Evolutionary conservation across 352 stramenopile species (phyloP).

Genomic region (Globisporangium echinulatum): DNA sequence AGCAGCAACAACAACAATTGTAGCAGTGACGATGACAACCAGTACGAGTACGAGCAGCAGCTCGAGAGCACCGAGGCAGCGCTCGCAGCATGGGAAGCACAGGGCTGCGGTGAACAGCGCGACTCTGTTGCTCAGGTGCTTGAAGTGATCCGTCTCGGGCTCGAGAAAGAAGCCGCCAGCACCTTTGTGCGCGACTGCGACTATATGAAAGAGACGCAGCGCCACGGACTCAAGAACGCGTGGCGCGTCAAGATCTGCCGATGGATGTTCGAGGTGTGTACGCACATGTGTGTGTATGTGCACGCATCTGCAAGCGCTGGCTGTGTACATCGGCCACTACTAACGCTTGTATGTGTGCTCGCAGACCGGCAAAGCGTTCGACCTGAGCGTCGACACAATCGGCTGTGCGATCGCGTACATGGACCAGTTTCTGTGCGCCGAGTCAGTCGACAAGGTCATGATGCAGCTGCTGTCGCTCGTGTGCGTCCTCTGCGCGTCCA

Average conservation of each 20-base stretch:
- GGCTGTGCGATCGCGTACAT: constrained; percentile 59
- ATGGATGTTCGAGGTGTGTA: constrained; percentile 62
- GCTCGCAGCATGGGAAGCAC: neutral
- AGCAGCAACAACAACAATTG: neutral
- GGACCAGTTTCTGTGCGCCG: constrained; percentile 57
- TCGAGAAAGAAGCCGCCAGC: constrained; percentile 20
- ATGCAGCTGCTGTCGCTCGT: constrained; percentile 72
- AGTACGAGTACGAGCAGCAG: neutral
- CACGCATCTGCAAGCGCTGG: too few relatives aligned
- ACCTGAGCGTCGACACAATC: constrained; percentile 58
- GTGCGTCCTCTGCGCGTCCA: constrained; percentile 63
- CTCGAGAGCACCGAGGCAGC: neutral
- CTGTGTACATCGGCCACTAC: neutral
- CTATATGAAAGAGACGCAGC: constrained; percentile 44
- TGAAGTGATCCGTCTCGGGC: constrained; percentile 31
- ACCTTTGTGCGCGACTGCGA: constrained; percentile 23
- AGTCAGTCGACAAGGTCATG: constrained; percentile 67
- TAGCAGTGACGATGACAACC: too few relatives aligned
- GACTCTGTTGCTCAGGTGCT: constrained; percentile 12
- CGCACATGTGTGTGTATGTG: neutral
- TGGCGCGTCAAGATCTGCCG: constrained; percentile 70
- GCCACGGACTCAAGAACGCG: constrained; percentile 48
- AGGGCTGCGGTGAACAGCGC: neutral
- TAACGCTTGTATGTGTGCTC: neutral
- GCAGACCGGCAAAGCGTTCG: constrained; percentile 62